A percentile compares a stretch with the other conserved stretches of the same genome.
Evolutionary conservation across 2,329 filamentous ascomycete species (phyloP).

Genomic region (Curvularia verruculosa): DNA sequence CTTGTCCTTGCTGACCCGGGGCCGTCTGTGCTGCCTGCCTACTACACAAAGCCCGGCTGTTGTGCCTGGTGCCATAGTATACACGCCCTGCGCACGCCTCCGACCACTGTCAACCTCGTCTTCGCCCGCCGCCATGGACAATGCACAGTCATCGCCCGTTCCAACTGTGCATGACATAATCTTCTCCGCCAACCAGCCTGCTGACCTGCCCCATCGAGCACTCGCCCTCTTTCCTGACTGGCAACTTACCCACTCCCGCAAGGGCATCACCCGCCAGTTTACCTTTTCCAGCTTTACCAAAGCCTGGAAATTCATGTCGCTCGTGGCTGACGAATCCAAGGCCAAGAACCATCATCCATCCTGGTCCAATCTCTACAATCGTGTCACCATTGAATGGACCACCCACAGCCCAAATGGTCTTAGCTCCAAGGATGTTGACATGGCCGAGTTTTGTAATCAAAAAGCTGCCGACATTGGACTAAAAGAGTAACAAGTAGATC

Average conservation of each 20-base stretch:
- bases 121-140: not conserved
- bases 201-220: conserved; percentile 35
- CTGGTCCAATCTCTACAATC: conserved; percentile 45
- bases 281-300: conserved; percentile 39
- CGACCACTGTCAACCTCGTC: conserved; percentile 14
- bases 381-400: conserved; percentile 45
- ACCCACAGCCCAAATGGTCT: conserved; percentile 46
- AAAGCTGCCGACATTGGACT: conserved; percentile 39
- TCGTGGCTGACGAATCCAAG: conserved; percentile 45
- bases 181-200: conserved; percentile 39
- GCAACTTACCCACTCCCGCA: conserved; percentile 30
- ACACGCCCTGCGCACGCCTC: conserved; percentile 10
- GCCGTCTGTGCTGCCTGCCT: not conserved
- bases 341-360: conserved; percentile 41
- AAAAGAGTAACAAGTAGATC: conserved; percentile 10
- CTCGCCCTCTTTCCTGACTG: conserved; percentile 32
- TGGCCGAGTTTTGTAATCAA: conserved; percentile 46
- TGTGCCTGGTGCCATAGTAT: not conserved
- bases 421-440: conserved; percentile 44
- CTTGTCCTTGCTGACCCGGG: conserved; percentile 4
- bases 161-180: conserved; percentile 21
- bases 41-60: not conserved
- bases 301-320: conserved; percentile 44
- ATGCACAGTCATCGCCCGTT: not conserved
- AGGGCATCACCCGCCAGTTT: conserved; percentile 37